These are phyloP conservation scores for Phaeomoniella chlamydospora DNA, from an alignment of 2,329 filamentous ascomycete genomes.

Conservation along the genomic window DNA sequence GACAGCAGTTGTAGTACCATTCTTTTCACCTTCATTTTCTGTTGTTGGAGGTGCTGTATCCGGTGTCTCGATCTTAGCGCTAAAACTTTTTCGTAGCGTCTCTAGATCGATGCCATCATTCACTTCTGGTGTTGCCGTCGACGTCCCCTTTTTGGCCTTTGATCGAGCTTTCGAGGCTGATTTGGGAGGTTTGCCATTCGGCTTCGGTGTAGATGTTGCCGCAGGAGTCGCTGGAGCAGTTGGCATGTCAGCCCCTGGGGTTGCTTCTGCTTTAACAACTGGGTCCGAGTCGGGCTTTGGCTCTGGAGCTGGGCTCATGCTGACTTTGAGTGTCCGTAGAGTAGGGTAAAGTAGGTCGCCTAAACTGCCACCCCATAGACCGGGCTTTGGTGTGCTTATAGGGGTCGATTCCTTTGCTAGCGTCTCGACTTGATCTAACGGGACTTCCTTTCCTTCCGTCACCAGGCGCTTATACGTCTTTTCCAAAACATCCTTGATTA, in stretches of 20 bases:
- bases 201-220: not conserved
- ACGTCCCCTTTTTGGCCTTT: not conserved
- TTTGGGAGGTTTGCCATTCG: not conserved
- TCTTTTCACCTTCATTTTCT: not conserved
- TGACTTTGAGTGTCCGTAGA: not conserved
- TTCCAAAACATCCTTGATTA: conserved; percentile 40
- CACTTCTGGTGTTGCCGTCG: not conserved
- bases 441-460: not conserved
- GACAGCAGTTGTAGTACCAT: too few relatives aligned
- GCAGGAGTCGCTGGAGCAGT: not conserved
- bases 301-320: not conserved
- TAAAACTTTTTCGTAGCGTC: not conserved
- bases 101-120: not conserved
- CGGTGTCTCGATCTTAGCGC: not conserved
- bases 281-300: not conserved
- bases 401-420: not conserved
- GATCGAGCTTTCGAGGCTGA: not conserved
- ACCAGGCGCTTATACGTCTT: conserved; percentile 37
- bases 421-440: not conserved
- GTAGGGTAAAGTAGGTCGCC: not conserved
- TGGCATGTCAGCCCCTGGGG: not conserved
- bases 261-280: not conserved
- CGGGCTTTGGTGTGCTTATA: not conserved
- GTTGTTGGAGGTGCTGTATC: not conserved
- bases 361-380: not conserved